A percentile compares a stretch with the other conserved stretches of the same genome.
phyloP scores from a whole-genome alignment of 2,329 filamentous ascomycete genomes.

The Exophiala spinifera region DNA sequence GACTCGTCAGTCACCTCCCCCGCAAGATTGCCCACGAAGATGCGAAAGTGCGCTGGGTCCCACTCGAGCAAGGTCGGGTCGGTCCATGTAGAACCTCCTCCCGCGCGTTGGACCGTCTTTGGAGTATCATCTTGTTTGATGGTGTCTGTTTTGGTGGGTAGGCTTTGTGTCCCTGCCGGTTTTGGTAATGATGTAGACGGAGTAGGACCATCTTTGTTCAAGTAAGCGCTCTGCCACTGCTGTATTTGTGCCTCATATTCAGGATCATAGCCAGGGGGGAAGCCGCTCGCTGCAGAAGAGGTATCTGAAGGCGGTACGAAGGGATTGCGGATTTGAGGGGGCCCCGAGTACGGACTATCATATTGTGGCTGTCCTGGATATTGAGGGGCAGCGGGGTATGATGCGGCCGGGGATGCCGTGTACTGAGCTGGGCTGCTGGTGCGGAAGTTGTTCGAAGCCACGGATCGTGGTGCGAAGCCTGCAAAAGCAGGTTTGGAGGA shows the following conservation, averaged over 20 bases:
- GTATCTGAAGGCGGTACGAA: constrained; percentile 61
- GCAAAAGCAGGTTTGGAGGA: constrained; percentile 45
- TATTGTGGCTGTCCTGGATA: constrained; percentile 41
- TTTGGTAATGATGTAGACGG: constrained; percentile 24
- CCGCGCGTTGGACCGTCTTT: constrained; percentile 83
- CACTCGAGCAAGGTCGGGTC: constrained; percentile 87
- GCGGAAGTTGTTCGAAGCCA: constrained; percentile 46
- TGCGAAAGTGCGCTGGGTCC: constrained; percentile 89
- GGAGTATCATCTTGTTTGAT: constrained; percentile 42
- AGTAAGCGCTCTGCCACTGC: constrained; percentile 91
- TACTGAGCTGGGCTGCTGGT: constrained; percentile 36
- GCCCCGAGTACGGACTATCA: constrained; percentile 45
- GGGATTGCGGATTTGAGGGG: constrained; percentile 68
- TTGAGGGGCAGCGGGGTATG: constrained; percentile 30
- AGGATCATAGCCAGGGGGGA: constrained; percentile 54
- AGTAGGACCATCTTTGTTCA: constrained; percentile 55
- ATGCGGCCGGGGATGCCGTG: constrained; percentile 36
- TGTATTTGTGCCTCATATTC: constrained; percentile 90
- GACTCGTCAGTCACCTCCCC: constrained; percentile 97
- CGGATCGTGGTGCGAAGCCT: constrained; percentile 59
- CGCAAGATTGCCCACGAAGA: constrained; percentile 95
- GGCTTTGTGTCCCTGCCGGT: constrained; percentile 34
- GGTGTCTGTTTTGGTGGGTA: constrained; percentile 32
- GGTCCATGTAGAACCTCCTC: constrained; percentile 89
- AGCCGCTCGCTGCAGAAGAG: constrained; percentile 40